phyloP scores from a whole-genome alignment of 169 alveolate genomes.

The Eimeria tenella region DNA sequence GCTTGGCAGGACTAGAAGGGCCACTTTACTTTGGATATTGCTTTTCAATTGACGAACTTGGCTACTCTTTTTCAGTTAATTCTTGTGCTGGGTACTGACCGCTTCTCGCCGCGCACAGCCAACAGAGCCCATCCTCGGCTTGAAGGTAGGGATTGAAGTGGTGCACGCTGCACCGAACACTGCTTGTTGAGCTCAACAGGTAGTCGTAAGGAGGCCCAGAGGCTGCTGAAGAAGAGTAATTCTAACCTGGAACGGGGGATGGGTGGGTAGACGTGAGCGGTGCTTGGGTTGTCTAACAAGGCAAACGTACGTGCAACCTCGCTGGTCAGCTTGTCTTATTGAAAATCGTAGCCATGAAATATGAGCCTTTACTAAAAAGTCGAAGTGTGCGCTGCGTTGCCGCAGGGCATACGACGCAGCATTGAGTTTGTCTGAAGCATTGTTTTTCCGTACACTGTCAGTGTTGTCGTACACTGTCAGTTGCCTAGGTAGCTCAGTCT shows the following conservation, averaged over 20 bases:
- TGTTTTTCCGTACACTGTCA: no score
- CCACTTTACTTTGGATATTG: conserved; percentile 3
- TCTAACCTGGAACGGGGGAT: conserved; percentile 1
- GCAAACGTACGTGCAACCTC: neutral
- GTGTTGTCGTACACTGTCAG: no score
- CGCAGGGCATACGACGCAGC: no score
- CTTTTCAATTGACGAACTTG: conserved; percentile 36
- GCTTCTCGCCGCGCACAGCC: conserved; percentile 53
- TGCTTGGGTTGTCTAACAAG: neutral
- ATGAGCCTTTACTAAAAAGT: no score
- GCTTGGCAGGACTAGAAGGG: conserved; percentile 24
- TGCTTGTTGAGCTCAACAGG: neutral
- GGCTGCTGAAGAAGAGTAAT: neutral
- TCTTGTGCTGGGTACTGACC: conserved; percentile 51
- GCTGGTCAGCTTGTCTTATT: neutral
- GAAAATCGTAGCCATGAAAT: neutral
- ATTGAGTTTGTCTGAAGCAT: no score
- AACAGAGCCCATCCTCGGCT: conserved; percentile 46
- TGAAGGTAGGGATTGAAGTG: conserved; percentile 26
- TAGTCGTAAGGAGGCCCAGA: neutral
- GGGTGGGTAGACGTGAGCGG: conserved; percentile 8
- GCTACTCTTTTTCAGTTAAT: conserved; percentile 11
- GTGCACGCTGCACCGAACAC: neutral
- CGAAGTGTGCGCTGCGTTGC: no score
- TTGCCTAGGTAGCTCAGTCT: no score